These are phyloP conservation scores for Eucalyptus erythrocorys DNA, from an alignment of 345 rosid genomes.

Conservation along the genomic window DNA sequence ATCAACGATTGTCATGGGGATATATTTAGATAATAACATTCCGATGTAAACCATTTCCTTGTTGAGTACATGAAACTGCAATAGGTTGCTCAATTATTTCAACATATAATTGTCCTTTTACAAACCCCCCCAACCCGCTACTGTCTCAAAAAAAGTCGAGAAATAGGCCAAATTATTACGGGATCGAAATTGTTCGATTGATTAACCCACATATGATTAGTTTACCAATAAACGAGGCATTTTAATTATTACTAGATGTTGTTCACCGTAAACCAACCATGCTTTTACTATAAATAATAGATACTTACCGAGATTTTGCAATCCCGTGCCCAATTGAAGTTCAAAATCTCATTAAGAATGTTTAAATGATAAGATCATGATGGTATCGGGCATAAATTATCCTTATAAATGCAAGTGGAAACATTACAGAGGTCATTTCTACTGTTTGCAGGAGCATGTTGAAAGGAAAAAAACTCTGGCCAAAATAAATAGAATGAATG, in stretches of 20 bases:
- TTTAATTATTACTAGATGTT: neutral
- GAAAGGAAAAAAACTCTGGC: neutral
- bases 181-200: neutral
- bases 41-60: neutral
- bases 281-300: neutral
- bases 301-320: neutral
- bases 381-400: neutral
- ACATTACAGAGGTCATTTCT: neutral
- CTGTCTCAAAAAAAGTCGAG: neutral
- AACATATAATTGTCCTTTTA: neutral
- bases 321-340: neutral
- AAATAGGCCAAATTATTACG: neutral
- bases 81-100: too few species aligned
- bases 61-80: constrained; percentile 4
- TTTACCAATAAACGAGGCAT: neutral
- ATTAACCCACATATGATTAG: neutral
- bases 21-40: neutral
- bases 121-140: too few species aligned
- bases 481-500: too few species aligned
- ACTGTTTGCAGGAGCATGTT: neutral
- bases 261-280: neutral
- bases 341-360: neutral
- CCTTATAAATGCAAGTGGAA: neutral
- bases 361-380: neutral
- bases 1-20: neutral